phyloP scores from a whole-genome alignment of 2,329 filamentous ascomycete genomes.

The Plectosphaerella plurivora region DNA sequence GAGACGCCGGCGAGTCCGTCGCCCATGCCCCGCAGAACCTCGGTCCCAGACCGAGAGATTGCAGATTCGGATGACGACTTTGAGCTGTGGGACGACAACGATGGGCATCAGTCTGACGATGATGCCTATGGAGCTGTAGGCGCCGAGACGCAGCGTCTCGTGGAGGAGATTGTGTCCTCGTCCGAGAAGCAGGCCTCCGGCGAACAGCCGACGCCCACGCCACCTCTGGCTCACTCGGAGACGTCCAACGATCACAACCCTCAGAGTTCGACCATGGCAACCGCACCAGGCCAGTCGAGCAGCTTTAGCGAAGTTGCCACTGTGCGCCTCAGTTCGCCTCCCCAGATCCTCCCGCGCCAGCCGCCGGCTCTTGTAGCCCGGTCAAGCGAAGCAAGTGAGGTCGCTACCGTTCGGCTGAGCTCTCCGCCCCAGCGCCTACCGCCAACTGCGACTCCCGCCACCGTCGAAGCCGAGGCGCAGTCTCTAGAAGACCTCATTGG shows the following conservation, averaged over 20 bases:
- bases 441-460: neutral
- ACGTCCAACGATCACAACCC: neutral
- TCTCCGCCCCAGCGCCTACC: neutral
- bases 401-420: neutral
- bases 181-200: conserved; percentile 7
- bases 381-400: neutral
- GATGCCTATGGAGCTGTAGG: conserved; percentile 8
- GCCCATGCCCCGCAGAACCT: conserved; percentile 5
- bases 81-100: conserved; percentile 10
- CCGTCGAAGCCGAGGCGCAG: neutral
- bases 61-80: conserved; percentile 45
- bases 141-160: conserved; percentile 11
- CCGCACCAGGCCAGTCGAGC: neutral
- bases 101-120: conserved; percentile 8
- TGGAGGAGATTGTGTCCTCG: conserved; percentile 8
- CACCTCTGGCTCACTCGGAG: neutral
- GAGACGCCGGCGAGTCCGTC: conserved; percentile 3
- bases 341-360: neutral
- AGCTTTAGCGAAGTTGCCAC: neutral
- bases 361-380: neutral
- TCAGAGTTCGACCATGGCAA: neutral
- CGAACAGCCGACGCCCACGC: conserved; percentile 1
- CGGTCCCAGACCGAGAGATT: conserved; percentile 29
- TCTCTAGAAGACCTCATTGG: neutral
- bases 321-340: neutral